These are phyloP conservation scores for Setaria italica DNA, from an alignment of 202 grass and related monocot species.

Conservation along the genomic window DNA sequence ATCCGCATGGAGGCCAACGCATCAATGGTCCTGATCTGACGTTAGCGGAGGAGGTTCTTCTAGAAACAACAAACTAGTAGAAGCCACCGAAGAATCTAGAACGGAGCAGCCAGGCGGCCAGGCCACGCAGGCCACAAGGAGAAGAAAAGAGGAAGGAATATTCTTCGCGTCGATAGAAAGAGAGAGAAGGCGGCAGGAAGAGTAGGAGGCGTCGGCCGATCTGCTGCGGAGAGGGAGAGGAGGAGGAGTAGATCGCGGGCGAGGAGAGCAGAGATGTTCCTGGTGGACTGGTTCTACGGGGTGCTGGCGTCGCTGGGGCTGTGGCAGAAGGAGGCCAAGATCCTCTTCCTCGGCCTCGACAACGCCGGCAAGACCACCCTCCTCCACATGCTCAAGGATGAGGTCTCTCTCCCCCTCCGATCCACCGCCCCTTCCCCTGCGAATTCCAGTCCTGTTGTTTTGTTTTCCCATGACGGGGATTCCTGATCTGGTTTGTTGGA, in stretches of 20 bases:
- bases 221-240: conserved; percentile 9
- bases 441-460: background rate
- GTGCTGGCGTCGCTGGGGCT: conserved; percentile 65
- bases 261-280: conserved; percentile 44
- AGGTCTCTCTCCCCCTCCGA: conserved; percentile 29
- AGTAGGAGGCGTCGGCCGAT: background rate
- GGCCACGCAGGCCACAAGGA: conserved; percentile 8
- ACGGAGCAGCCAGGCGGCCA: background rate
- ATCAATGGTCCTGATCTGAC: background rate
- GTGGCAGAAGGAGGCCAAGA: conserved; percentile 73
- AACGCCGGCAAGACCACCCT: conserved; percentile 73
- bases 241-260: background rate
- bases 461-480: background rate
- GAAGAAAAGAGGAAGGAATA: conserved; percentile 19
- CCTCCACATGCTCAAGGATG: conserved; percentile 70
- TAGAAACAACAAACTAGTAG: background rate
- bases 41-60: background rate
- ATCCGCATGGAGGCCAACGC: background rate
- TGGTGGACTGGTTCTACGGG: conserved; percentile 68
- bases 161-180: conserved; percentile 8
- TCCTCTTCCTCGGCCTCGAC: conserved; percentile 67
- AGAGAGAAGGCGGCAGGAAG: background rate
- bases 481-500: conserved; percentile 40
- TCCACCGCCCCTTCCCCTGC: background rate
- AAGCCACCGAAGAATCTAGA: conserved; percentile 43